Evolutionary conservation across 2,329 filamentous ascomycete genomes (phyloP).

Genomic region (Fusarium scirpi): DNA sequence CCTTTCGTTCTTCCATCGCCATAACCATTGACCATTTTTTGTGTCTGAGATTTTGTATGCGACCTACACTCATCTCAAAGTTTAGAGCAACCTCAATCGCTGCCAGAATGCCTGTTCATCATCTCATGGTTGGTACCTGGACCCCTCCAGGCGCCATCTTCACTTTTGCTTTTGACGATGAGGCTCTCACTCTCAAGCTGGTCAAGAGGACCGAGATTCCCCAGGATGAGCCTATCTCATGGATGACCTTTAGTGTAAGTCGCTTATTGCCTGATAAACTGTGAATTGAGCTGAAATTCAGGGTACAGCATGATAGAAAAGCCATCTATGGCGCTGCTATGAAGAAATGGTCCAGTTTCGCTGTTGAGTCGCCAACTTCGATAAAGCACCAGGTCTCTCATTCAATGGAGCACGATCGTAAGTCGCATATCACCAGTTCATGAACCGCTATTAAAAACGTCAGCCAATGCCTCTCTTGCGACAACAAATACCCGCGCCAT

Average conservation of each 20-base stretch:
- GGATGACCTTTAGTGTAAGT: slow-evolving; percentile 90
- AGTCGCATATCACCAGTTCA: slow-evolving; percentile 46
- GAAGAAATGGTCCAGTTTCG: slow-evolving; percentile 92
- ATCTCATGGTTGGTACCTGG: slow-evolving; percentile 94
- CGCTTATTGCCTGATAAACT: neutral
- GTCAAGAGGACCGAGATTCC: slow-evolving; percentile 86
- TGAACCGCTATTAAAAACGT: slow-evolving; percentile 5
- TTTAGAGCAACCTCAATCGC: slow-evolving; percentile 29
- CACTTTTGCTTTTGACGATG: slow-evolving; percentile 88
- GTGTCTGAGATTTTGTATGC: slow-evolving; percentile 6
- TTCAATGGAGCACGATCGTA: slow-evolving; percentile 81
- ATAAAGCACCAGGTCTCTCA: slow-evolving; percentile 82
- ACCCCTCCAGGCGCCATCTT: slow-evolving; percentile 90
- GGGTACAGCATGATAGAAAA: slow-evolving; percentile 77
- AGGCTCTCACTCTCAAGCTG: slow-evolving; percentile 77
- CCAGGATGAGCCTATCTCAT: slow-evolving; percentile 87
- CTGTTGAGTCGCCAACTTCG: slow-evolving; percentile 78
- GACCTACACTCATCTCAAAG: slow-evolving; percentile 25
- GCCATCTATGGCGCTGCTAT: slow-evolving; percentile 90
- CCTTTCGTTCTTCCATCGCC: slow-evolving; percentile 14
- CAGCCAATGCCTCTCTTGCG: slow-evolving; percentile 74
- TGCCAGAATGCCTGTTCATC: slow-evolving; percentile 77
- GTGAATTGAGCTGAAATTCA: neutral
- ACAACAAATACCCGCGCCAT: slow-evolving; percentile 89
- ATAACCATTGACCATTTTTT: slow-evolving; percentile 6